phyloP scores from a whole-genome alignment of 805 yeast genomes.

The Schwanniomyces vanrijiae region DNA sequence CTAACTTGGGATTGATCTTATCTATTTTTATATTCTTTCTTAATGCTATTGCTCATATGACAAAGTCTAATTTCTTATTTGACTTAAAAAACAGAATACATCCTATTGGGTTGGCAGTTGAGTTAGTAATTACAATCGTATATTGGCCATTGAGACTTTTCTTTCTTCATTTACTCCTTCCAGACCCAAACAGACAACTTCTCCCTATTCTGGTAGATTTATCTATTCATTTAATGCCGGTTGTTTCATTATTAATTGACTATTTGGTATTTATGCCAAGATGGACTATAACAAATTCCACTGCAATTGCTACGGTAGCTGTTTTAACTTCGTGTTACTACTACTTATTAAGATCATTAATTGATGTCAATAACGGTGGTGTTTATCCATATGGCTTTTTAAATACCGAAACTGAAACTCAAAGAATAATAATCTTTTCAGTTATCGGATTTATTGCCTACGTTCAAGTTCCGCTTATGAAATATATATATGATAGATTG shows the following conservation, averaged over 20 bases:
- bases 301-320: conserved; percentile 41
- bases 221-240: conserved; percentile 60
- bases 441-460: conserved; percentile 39
- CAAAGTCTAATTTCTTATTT: conserved; percentile 22
- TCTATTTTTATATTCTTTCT: conserved; percentile 44
- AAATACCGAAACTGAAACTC: conserved; percentile 46
- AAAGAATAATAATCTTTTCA: conserved; percentile 49
- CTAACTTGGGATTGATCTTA: conserved; percentile 57
- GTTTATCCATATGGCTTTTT: conserved; percentile 69
- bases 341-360: conserved; percentile 46
- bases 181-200: conserved; percentile 26
- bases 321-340: conserved; percentile 51
- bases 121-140: conserved; percentile 58
- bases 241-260: conserved; percentile 51
- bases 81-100: conserved; percentile 42
- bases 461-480: conserved; percentile 28
- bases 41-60: conserved; percentile 38
- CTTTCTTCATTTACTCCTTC: conserved; percentile 47
- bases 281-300: conserved; percentile 32
- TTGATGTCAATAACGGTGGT: conserved; percentile 48
- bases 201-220: conserved; percentile 56
- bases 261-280: conserved; percentile 52
- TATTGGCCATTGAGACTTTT: conserved; percentile 71
- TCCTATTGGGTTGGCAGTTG: conserved; percentile 58
- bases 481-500: conserved; percentile 21